Percentiles rank a stretch among this genome's conserved stretches.
Conservation (phyloP, 306 rosid genomes). For the Dicorynia guianensis region DNA sequence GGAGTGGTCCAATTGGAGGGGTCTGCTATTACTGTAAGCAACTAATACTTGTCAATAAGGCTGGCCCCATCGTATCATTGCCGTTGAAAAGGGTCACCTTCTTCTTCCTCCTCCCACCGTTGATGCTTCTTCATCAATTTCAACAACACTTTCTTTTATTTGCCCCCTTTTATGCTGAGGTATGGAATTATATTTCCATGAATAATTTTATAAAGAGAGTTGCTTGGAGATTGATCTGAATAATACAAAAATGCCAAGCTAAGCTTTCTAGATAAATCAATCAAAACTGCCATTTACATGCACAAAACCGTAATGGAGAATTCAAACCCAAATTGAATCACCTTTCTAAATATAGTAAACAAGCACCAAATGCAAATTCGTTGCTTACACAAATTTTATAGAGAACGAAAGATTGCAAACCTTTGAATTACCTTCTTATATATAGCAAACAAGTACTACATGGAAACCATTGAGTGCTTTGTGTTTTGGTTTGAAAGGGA, state of each 20-base stretch:
- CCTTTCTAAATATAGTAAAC: too few relatives aligned
- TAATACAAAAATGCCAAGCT: conserved; percentile 13
- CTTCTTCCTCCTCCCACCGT: conserved; percentile 36
- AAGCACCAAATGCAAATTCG: neutral
- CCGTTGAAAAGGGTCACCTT: conserved; percentile 39
- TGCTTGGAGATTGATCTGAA: too few relatives aligned
- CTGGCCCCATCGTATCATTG: conserved; percentile 53
- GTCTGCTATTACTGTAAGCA: conserved; percentile 41
- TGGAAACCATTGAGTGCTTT: neutral
- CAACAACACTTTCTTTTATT: conserved; percentile 23
- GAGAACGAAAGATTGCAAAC: too few relatives aligned
- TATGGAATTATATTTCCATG: conserved; percentile 22
- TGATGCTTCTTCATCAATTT: conserved; percentile 42
- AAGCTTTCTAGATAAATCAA: neutral
- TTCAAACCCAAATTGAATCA: neutral
- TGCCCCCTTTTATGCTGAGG: neutral
- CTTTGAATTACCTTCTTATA: too few relatives aligned
- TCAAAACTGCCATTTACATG: neutral
- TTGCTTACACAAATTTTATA: too few relatives aligned
- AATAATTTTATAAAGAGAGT: neutral
- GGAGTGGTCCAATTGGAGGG: conserved; percentile 43
- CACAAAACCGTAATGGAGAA: too few relatives aligned
- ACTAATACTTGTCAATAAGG: conserved; percentile 41
- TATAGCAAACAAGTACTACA: too few relatives aligned
- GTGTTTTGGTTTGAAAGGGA: neutral